Base-by-base conservation (phyloP, 495 filamentous ascomycete species). In the Immersiella caudata region DNA sequence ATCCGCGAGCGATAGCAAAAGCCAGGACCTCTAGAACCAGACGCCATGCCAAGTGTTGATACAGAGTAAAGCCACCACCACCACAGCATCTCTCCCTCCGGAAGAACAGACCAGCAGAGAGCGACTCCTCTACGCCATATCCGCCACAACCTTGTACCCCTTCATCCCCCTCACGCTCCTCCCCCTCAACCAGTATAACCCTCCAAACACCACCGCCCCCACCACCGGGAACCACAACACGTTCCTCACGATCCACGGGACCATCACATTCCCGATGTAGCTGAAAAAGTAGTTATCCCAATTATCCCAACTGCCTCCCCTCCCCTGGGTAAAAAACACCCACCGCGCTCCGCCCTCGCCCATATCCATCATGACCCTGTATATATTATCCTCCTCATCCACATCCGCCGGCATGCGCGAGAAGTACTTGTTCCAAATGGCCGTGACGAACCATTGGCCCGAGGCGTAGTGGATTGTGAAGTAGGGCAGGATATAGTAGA, bases 391-490 rank as follows among this genome's bases (percentile, higher is more conserved):
- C 51, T 40, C 67, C 12, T 69, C 58, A 4, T 46, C 46, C 6
- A 51, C 20, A 7, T 65, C 64, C 14, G 56, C 25, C 21, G 52
- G 24, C 51, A 71, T 36, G 40, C 49, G 56, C 1, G 40, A 14
- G 60, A 76, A 71, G 67, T 92, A 92, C 72, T 90, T 82, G 70
- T 90, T 89, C 93, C 92, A 95, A 61, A 93, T 86, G 18, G 93
- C 87, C 33, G 87, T 90, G 59, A 93, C 80, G 79, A 93, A 95
- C 61, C 94, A 81, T 11, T 91, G 93, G 18, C 93, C 93, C 4
- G 91, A 93, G 9, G 86, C 85, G 69, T 91, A 93, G 89, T 93
- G 95, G 67, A 96, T 89, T 16, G 90, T 93, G 69, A 96, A 88
- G 74, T 95, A 94, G 1, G 92, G 92, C 26, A 93, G 82, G 25